Percentiles rank a stretch among this genome's conserved stretches.
These are phyloP conservation scores for Stagonosporopsis cucurbitacearum DNA, from an alignment of 2,329 filamentous ascomycete species.

Conservation along the genomic window DNA sequence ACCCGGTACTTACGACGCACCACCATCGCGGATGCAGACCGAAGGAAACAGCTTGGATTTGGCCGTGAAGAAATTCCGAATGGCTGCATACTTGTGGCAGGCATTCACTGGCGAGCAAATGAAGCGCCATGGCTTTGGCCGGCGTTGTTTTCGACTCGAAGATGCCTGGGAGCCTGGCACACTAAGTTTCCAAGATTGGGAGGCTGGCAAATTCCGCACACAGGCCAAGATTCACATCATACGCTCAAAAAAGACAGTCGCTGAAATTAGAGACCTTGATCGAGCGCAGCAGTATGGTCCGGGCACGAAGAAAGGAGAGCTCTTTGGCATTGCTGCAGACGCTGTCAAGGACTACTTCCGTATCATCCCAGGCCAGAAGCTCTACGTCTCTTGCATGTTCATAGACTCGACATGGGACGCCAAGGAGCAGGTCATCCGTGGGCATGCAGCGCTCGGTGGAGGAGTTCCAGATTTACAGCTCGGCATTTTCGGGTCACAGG, in stretches of 20 bases:
- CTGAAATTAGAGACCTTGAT: constrained; percentile 80
- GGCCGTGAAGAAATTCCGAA: constrained; percentile 88
- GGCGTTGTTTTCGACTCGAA: constrained; percentile 87
- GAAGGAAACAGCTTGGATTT: constrained; percentile 84
- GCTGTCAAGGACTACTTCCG: constrained; percentile 81
- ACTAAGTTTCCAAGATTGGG: constrained; percentile 75
- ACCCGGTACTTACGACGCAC: constrained; percentile 80
- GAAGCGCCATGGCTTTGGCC: constrained; percentile 84
- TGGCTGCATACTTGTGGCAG: constrained; percentile 96
- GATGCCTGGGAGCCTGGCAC: constrained; percentile 93
- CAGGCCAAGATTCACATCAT: constrained; percentile 91
- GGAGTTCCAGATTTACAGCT: constrained; percentile 76
- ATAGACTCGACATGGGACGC: constrained; percentile 91
- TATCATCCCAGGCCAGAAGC: constrained; percentile 76
- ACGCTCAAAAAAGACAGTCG: constrained; percentile 80
- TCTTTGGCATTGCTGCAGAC: constrained; percentile 78
- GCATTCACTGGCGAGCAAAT: constrained; percentile 97
- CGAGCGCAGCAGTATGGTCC: constrained; percentile 77
- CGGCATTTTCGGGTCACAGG: constrained; percentile 91
- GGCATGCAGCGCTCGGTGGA: constrained; percentile 85
- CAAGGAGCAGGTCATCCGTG: constrained; percentile 70
- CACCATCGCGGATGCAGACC: constrained; percentile 73
- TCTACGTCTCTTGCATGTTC: constrained; percentile 85
- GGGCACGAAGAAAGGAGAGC: constrained; percentile 72
- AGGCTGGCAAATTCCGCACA: constrained; percentile 77